Base-by-base conservation (phyloP, 768 basidiomycete genomes). In the Dictyophora rubrovolvata region DNA sequence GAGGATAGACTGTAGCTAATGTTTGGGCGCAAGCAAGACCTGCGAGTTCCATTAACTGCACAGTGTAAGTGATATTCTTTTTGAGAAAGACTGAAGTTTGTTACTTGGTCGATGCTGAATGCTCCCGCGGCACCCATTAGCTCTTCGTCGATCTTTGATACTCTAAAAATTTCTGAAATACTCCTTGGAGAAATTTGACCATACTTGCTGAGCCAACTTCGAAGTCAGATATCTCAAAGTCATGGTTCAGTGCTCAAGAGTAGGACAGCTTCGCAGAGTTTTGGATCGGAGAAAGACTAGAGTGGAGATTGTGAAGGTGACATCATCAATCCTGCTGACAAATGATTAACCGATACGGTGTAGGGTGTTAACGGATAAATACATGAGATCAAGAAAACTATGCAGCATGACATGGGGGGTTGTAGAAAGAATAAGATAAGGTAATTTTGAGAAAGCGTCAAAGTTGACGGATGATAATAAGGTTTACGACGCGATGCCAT, bases 11-110 rank as follows among this genome's bases (percentile, higher is more conserved):
- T n/a, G 76, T 85, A 6, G 87, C 84, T 1, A 97, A 73, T 0
- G 89, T 81, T 69, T 94, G 90, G 0, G 95, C 96, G 67, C 94
- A 94, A 1, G 95, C 86, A 10, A 98, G 75, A 1, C 96, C 96
- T 33, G 95, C 95, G 12, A 98, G 80, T 67, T 98, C 95, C 93
- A 97, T 96, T 33, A 97, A 74, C 91, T 95, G 67, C 18, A 28
- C 36, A 54, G 8, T 34, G 18, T 8, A 1, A 53, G 23, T 62
- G 35, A 55, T 17, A 34, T 47, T 51, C 46, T 20, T 50, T 35
- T 22, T 5, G 10, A 35, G 34, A 9, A 12, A 59, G 18, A 53
- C 33, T 21, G n/a, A n/a, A 55, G 67, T 7, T 28, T 7, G 28
- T 57, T 60, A 86, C 92, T 79, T 95, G 95, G 66, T 98, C 94